Percentiles rank a stretch among this genome's conserved stretches.
These are phyloP conservation scores for Agastache rugosa DNA, from an alignment of 257 asterid genomes.

Conservation along the genomic window DNA sequence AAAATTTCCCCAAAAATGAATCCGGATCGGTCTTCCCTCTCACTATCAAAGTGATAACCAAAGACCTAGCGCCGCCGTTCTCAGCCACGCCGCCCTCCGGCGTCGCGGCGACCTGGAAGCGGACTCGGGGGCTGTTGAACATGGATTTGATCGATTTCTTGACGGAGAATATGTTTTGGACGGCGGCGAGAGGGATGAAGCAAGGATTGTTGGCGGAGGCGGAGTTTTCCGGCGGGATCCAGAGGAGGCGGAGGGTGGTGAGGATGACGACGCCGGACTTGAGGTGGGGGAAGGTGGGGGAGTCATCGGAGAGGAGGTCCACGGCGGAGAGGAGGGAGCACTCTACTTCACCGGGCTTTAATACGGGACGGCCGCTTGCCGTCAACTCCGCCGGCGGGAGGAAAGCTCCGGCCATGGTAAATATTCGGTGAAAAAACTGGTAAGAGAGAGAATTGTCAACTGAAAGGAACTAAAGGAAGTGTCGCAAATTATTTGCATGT, in stretches of 20 bases:
- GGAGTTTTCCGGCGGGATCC: constrained; percentile 56
- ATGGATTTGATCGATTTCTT: constrained; percentile 76
- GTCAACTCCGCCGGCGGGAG: constrained; percentile 76
- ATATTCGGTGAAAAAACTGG: neutral
- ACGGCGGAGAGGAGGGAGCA: constrained; percentile 74
- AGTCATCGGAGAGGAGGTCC: constrained; percentile 79
- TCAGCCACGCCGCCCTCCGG: constrained; percentile 54
- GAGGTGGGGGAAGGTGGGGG: constrained; percentile 67
- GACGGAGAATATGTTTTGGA: constrained; percentile 60
- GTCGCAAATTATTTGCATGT: neutral
- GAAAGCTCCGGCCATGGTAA: constrained; percentile 59
- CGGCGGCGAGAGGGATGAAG: constrained; percentile 62
- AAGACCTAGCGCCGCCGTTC: constrained; percentile 50
- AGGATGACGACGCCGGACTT: constrained; percentile 74
- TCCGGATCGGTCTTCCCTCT: constrained; percentile 78
- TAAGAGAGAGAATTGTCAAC: constrained; percentile 9
- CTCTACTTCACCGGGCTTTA: constrained; percentile 72
- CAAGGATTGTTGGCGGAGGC: constrained; percentile 34
- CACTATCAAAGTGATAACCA: constrained; percentile 57
- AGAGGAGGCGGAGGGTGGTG: constrained; percentile 85
- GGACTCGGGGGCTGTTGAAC: constrained; percentile 81
- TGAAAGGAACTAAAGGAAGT: neutral
- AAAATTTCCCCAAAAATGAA: constrained; percentile 72
- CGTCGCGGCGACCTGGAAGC: constrained; percentile 68
- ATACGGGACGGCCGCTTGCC: constrained; percentile 80